Evolutionary conservation across 1,284 basidiomycete species (phyloP).

Genomic region (Rhodotorula mucilaginosa): DNA sequence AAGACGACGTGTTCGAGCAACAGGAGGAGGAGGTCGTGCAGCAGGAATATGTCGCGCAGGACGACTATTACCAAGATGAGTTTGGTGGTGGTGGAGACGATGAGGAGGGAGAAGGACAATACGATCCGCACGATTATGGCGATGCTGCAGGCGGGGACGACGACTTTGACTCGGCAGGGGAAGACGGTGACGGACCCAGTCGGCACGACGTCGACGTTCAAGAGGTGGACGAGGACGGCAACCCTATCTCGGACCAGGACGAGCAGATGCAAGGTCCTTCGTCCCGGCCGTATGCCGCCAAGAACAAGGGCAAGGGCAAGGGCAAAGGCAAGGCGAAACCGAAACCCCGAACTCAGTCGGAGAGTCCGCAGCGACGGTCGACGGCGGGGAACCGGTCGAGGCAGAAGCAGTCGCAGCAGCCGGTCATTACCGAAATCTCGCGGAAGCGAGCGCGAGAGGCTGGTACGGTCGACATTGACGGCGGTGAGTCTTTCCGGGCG

Average conservation of each 20-base stretch:
- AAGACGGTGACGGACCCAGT: neutral
- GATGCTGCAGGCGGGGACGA: conserved; percentile 60
- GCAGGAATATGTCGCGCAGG: conserved; percentile 1
- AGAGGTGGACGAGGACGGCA: conserved; percentile 46
- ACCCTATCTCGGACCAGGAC: conserved; percentile 10
- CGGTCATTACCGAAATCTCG: conserved; percentile 41
- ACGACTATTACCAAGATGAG: conserved; percentile 6
- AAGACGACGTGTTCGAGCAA: neutral
- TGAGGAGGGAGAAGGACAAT: conserved; percentile 58
- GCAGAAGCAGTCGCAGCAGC: conserved; percentile 35
- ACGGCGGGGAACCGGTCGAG: neutral
- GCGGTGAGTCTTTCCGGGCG: conserved; percentile 20
- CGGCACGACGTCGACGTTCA: conserved; percentile 57
- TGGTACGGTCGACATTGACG: conserved; percentile 38
- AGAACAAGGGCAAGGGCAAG: conserved; percentile 22
- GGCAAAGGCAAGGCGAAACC: conserved; percentile 1
- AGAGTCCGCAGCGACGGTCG: neutral
- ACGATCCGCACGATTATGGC: conserved; percentile 38
- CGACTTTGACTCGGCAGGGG: conserved; percentile 43
- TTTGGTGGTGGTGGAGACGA: conserved; percentile 15
- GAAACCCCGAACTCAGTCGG: conserved; percentile 18
- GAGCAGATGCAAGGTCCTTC: conserved; percentile 3
- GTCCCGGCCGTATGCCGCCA: conserved; percentile 8
- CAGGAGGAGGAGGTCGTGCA: neutral
- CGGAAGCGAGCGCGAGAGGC: conserved; percentile 35